A percentile compares a stretch with the other conserved stretches of the same genome.
phyloP scores from a whole-genome alignment of 2,329 filamentous ascomycete genomes.

The Didymosphaeria variabile region DNA sequence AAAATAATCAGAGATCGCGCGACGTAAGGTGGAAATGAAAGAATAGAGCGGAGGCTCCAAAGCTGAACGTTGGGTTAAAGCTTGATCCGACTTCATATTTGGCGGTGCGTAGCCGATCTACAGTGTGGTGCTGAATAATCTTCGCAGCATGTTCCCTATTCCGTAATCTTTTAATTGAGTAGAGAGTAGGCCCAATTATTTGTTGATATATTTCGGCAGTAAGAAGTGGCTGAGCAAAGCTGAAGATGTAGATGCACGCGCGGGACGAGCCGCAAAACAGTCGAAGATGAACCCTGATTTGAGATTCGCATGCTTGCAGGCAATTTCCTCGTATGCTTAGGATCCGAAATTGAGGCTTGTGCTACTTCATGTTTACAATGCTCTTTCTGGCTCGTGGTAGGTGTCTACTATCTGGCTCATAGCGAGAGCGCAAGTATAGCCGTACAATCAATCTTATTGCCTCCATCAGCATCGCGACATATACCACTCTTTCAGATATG shows the following conservation, averaged over 20 bases:
- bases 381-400: neutral
- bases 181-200: neutral
- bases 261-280: constrained; percentile 11
- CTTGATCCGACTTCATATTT: neutral
- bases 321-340: neutral
- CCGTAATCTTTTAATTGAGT: neutral
- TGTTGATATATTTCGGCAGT: neutral
- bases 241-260: constrained; percentile 11
- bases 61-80: neutral
- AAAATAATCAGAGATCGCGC: neutral
- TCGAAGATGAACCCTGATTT: neutral
- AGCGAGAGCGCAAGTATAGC: neutral
- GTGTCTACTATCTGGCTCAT: neutral
- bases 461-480: constrained; percentile 1
- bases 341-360: neutral
- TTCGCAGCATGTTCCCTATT: neutral
- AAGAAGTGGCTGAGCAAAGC: constrained; percentile 9
- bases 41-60: neutral
- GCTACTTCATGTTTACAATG: neutral
- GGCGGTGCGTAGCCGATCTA: neutral
- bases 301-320: neutral
- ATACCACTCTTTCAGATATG: neutral
- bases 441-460: neutral
- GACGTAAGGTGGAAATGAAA: neutral
- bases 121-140: neutral